Conservation (phyloP, 371 early-diverging fungal genomes). For the Mucor lusitanicus region DNA sequence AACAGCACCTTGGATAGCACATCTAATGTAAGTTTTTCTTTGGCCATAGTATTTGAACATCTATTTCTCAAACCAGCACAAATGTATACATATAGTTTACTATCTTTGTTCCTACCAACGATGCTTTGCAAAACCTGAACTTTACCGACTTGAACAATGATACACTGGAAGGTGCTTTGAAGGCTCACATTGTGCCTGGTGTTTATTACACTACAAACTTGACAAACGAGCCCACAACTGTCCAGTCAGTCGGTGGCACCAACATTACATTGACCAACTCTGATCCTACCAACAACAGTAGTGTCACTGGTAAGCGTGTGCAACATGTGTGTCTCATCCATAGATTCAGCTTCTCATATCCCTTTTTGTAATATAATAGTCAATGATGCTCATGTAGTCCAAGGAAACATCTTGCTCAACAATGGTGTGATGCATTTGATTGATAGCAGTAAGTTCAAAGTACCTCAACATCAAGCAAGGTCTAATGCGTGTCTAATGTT, state of each 20-base stretch:
- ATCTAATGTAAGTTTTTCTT: constrained; percentile 6
- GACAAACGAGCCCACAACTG: constrained; percentile 18
- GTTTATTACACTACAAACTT: constrained; percentile 43
- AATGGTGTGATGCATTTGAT: constrained; percentile 55
- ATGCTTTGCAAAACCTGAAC: constrained; percentile 20
- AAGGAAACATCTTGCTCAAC: constrained; percentile 38
- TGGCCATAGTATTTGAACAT: too few species aligned
- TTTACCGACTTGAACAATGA: constrained; percentile 1
- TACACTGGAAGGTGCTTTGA: constrained; percentile 19
- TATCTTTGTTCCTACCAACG: constrained; percentile 33
- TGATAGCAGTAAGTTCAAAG: constrained; percentile 12
- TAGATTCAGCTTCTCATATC: background rate
- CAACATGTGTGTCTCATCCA: background rate
- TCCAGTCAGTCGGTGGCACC: constrained; percentile 3
- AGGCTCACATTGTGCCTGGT: constrained; percentile 42
- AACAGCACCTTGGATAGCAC: background rate
- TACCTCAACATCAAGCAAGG: background rate
- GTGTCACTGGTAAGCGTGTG: constrained; percentile 8
- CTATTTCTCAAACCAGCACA: too few species aligned
- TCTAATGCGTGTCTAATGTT: background rate
- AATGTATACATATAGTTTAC: constrained; percentile 36
- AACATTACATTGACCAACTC: constrained; percentile 5
- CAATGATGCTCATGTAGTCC: constrained; percentile 30
- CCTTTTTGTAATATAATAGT: background rate
- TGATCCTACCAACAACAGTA: background rate